Evolutionary conservation across 2,329 filamentous ascomycete species (phyloP).

Genomic region (Clonostachys solani): DNA sequence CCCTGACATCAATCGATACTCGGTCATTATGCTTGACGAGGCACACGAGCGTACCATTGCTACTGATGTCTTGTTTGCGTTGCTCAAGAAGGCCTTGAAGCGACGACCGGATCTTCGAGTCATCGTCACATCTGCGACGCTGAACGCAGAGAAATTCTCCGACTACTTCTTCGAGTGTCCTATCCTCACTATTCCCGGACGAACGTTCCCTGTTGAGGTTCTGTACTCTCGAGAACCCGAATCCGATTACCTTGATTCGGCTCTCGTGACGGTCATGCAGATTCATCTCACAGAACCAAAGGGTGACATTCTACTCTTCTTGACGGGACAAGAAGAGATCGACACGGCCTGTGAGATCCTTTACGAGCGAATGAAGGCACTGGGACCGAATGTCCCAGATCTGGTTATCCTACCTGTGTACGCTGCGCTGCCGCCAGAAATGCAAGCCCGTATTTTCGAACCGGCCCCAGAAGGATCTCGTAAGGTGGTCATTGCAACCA

Average conservation of each 20-base stretch:
- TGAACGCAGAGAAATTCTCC: slow-evolving; percentile 97
- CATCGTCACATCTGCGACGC: slow-evolving; percentile 93
- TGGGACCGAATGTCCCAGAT: slow-evolving; percentile 87
- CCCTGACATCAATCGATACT: slow-evolving; percentile 83
- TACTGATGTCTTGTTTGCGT: slow-evolving; percentile 89
- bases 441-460: slow-evolving; percentile 92
- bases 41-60: slow-evolving; percentile 96
- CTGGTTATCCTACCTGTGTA: slow-evolving; percentile 95
- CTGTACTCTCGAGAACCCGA: slow-evolving; percentile 95
- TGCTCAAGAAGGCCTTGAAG: slow-evolving; percentile 91
- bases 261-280: slow-evolving; percentile 96
- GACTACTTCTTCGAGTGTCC: slow-evolving; percentile 94
- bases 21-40: slow-evolving; percentile 96
- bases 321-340: slow-evolving; percentile 97
- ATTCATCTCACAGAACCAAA: slow-evolving; percentile 90
- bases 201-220: slow-evolving; percentile 93
- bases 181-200: slow-evolving; percentile 93
- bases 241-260: slow-evolving; percentile 90
- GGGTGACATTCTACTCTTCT: slow-evolving; percentile 93
- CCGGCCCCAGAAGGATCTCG: slow-evolving; percentile 79
- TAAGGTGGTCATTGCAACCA: slow-evolving; percentile 96
- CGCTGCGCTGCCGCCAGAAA: slow-evolving; percentile 85
- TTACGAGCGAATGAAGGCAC: slow-evolving; percentile 91
- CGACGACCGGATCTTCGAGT: slow-evolving; percentile 83
- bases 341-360: slow-evolving; percentile 92